Base-by-base conservation (phyloP, 169 alveolate species). In the Cryptosporidium baileyi region DNA sequence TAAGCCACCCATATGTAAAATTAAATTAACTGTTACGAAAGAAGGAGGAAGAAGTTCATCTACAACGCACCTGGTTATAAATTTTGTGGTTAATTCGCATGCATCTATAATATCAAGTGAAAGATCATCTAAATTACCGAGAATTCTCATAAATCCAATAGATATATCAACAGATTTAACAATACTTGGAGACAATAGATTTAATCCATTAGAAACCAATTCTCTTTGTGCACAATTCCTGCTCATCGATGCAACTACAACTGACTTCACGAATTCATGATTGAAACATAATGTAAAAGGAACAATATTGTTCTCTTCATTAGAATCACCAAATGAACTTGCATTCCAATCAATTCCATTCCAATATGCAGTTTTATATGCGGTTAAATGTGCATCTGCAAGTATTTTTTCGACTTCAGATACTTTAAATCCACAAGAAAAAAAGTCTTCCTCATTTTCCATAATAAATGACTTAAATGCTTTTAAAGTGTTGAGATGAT, bases 1-100 rank as follows among this genome's bases (percentile, higher is more conserved):
- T 22, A 67, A 67, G 44, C 85, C 85, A 49, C 85, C 85, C 85
- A 74, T 74, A 22, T 74, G 85, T 22, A 74, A 60, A 32, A 74
- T 74, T 36, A 51, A 74, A 38, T 74, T 74, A n/a, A 74, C 85
- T 3, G 65, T 36, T 7, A 74, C 28, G 36, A 74, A 74, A 38
- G 67, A 74, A 24, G 85, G 85, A 9, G 85, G 85, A 54, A 74
- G 63, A 1, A 74, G 60, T 54, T 74, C 85, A 30, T 74, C 85
- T 5, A 74, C 85, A 54, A 74, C 49, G 19, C 85, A 74, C 49
- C 85, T 51, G 6, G 61, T 22, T 17, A 74, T 52, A 74, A 74
- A 74, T 57, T 74, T 74, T 4, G 85, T 40, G 34, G 85, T 74
- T 3, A 74, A 67, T 24, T 74, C 85, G 19, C 85, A 74, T 38